phyloP scores from a whole-genome alignment of 352 stramenopile species.

The Nothophytophthora sp. region DNA sequence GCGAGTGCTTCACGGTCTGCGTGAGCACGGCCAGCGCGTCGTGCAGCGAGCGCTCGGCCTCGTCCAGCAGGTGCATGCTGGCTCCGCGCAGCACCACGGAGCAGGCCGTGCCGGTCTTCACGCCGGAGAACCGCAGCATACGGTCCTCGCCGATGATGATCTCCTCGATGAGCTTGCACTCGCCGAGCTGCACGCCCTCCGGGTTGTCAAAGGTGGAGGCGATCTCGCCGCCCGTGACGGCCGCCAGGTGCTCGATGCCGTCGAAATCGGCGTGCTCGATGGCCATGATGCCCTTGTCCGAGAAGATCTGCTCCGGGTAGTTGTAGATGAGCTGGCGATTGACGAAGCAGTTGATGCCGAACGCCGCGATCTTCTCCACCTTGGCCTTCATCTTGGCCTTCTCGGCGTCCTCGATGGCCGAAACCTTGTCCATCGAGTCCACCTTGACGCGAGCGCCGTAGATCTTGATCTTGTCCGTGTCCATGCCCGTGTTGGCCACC shows the following conservation, averaged over 20 bases:
- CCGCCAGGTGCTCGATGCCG: conserved; percentile 97
- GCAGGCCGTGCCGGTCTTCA: conserved; percentile 95
- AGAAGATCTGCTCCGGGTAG: conserved; percentile 99
- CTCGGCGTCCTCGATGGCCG: conserved; percentile 98
- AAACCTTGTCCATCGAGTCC: conserved; percentile 98
- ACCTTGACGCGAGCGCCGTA: conserved; percentile 98
- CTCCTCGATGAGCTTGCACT: conserved; percentile 98
- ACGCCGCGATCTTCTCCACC: conserved; percentile 97
- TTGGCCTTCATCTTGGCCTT: conserved; percentile 99
- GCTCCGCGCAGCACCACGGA: conserved; percentile 95
- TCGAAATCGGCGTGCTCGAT: conserved; percentile 99
- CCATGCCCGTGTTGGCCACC: conserved; percentile 99
- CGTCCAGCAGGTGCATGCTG: conserved; percentile 96
- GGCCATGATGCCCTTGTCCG: conserved; percentile 97
- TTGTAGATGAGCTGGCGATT: conserved; percentile 99
- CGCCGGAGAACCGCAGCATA: conserved; percentile 97
- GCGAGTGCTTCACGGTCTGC: conserved; percentile 97
- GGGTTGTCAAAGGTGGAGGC: conserved; percentile 98
- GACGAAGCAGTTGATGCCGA: conserved; percentile 99
- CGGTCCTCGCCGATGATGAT: conserved; percentile 99
- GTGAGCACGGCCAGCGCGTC: conserved; percentile 98
- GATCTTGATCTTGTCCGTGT: conserved; percentile 99
- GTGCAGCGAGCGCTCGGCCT: conserved; percentile 99
- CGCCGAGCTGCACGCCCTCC: conserved; percentile 95
- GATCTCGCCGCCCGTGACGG: conserved; percentile 96